Evolutionary conservation across 2,329 filamentous ascomycete species (phyloP).

Genomic region (Parafenestella ontariensis): DNA sequence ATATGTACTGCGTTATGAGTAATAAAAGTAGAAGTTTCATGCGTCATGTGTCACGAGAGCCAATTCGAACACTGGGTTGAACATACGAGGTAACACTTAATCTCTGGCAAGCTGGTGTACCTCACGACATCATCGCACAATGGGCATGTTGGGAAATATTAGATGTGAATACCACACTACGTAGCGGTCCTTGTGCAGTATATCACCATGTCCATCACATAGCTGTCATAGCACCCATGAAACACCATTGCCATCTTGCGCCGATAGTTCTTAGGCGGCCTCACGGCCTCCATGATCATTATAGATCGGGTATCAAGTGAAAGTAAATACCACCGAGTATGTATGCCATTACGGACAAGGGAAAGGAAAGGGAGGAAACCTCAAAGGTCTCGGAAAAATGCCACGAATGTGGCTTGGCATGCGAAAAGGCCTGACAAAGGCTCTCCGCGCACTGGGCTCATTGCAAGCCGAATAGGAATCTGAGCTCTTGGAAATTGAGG

Average conservation of each 20-base stretch:
- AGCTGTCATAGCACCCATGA: not conserved
- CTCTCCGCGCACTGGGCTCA: not conserved
- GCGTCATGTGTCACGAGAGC: too few species aligned
- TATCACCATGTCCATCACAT: not conserved
- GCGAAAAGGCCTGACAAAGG: too few species aligned
- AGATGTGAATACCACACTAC: not conserved
- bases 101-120: not conserved
- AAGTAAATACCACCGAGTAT: slow-evolving; percentile 1
- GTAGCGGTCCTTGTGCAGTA: not conserved
- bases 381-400: not conserved
- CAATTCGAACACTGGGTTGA: not conserved
- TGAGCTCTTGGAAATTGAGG: slow-evolving; percentile 71
- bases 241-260: not conserved
- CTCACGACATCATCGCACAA: not conserved
- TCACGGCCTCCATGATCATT: slow-evolving; percentile 10
- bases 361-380: not conserved
- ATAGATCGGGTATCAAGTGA: slow-evolving; percentile 13
- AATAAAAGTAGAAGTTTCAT: too few species aligned
- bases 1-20: too few species aligned
- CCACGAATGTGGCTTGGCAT: not conserved
- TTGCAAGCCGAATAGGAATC: slow-evolving; percentile 68
- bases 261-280: not conserved
- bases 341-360: not conserved
- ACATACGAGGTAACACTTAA: not conserved
- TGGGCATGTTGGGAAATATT: not conserved